phyloP scores from a whole-genome alignment of 2,329 filamentous ascomycete genomes.

The Fusarium abutilonis region DNA sequence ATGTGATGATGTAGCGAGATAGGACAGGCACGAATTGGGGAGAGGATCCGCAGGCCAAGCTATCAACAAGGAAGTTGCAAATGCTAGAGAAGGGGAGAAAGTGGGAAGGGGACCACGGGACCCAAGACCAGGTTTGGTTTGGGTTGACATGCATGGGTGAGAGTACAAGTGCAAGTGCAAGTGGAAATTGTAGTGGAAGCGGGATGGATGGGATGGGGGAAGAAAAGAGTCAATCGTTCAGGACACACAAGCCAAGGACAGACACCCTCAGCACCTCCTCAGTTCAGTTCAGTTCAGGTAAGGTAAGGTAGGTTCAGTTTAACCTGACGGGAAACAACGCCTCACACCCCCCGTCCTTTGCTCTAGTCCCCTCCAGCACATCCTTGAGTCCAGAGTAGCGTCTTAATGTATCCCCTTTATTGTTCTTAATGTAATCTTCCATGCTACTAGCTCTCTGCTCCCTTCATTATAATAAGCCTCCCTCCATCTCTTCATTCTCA shows the following conservation, averaged over 20 bases:
- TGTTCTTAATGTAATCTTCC: slow-evolving; percentile 7
- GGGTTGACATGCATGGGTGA: background rate
- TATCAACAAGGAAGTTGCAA: slow-evolving; percentile 17
- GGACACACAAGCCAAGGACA: no score
- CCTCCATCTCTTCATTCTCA: slow-evolving; percentile 21
- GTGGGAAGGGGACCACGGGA: slow-evolving; percentile 17
- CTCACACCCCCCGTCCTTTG: slow-evolving; percentile 1
- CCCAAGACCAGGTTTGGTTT: background rate
- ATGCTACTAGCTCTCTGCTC: slow-evolving; percentile 23
- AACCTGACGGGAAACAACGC: slow-evolving; percentile 11
- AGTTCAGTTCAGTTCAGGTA: background rate
- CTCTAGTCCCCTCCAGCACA: background rate
- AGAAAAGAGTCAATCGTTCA: background rate
- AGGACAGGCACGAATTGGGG: slow-evolving; percentile 32
- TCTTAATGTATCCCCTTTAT: slow-evolving; percentile 33
- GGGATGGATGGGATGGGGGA: slow-evolving; percentile 10
- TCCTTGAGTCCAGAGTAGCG: slow-evolving; percentile 3
- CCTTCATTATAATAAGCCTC: slow-evolving; percentile 42
- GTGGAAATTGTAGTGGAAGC: background rate
- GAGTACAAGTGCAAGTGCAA: background rate
- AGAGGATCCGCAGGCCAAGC: slow-evolving; percentile 2
- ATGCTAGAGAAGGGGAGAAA: slow-evolving; percentile 9
- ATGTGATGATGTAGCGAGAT: slow-evolving; percentile 41
- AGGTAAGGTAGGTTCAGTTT: slow-evolving; percentile 6
- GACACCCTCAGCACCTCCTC: no score